Base-by-base conservation (phyloP, 306 rosid genomes). In the Dalbergia oliveri region DNA sequence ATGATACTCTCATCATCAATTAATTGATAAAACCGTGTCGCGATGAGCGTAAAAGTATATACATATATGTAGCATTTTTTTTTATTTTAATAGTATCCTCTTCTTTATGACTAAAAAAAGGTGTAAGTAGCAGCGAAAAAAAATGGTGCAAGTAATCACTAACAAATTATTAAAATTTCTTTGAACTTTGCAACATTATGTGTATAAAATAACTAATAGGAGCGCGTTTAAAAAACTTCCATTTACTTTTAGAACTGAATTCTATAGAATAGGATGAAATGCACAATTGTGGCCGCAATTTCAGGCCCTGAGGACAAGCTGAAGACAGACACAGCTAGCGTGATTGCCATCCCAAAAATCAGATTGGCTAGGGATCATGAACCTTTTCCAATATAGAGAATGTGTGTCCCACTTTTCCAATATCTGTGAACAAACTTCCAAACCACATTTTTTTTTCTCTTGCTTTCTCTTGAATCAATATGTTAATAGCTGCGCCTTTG, bases 281-380 rank as follows among this genome's bases (percentile, higher is more conserved):
- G 65, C 86, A 63, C 35, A 77, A 57, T 56, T 47, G 64, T 35
- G 15, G 72, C 14, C 82, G 50, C 76, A 83, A 83, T 65, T 83
- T 83, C 13, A 63, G 86, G 83, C 11, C 11, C 9, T 45, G 10
- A 18, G 56, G 82, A 71, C 75, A 77, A 43, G 63, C 3, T 16
- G 37, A 71, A 54, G 86, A 77, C 75, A 64, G 26, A 21, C 16
- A 65, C 75, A 83, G 57, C 75, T 70, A 62, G 44, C 63, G 69
- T 6, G 12, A 56, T 56, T 70, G 35, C 4, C 53, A 77, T 82
- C 82, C 79, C 82, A 54, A 82, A 63, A 82, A 16, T 69, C 34
- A 69, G 60, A 62, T 69, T 63, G 58, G 35, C 62, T 26, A 75
- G 35, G 14, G 18, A 75, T 18, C 11, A 2, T 49, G 54, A 31